These are phyloP conservation scores for Casaregolazyma lundiana DNA, from an alignment of 1,139 yeast genomes.

Conservation along the genomic window DNA sequence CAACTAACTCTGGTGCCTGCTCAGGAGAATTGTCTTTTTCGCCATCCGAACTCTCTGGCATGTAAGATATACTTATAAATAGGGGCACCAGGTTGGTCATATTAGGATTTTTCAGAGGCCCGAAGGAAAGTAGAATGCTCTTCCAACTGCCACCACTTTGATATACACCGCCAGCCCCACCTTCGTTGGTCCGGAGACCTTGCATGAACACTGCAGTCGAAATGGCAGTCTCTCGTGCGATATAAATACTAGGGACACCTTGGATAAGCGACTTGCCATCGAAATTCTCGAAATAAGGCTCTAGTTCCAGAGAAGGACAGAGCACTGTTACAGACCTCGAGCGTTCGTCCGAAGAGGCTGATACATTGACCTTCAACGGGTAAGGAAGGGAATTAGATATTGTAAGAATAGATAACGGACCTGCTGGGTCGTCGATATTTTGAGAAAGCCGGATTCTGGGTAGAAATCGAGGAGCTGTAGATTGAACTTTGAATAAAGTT, in stretches of 20 bases:
- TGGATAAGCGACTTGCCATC: slow-evolving; percentile 27
- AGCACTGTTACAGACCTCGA: slow-evolving; percentile 23
- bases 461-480: slow-evolving; percentile 27
- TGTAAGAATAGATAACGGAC: slow-evolving; percentile 19
- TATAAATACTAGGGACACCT: slow-evolving; percentile 27
- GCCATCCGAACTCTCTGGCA: slow-evolving; percentile 1
- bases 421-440: slow-evolving; percentile 8
- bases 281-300: slow-evolving; percentile 26
- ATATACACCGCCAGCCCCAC: slow-evolving; percentile 15
- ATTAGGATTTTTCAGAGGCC: background rate
- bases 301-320: slow-evolving; percentile 25
- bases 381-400: slow-evolving; percentile 26
- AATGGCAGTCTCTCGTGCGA: slow-evolving; percentile 27
- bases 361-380: slow-evolving; percentile 24
- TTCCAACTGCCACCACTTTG: slow-evolving; percentile 31
- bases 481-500: slow-evolving; percentile 22
- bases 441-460: slow-evolving; percentile 18
- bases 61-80: slow-evolving; percentile 5
- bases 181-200: slow-evolving; percentile 13
- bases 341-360: slow-evolving; percentile 18
- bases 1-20: background rate
- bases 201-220: slow-evolving; percentile 30
- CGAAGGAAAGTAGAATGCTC: slow-evolving; percentile 15
- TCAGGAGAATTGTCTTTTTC: background rate
- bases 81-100: background rate